Percentiles rank a stretch among this genome's conserved stretches.
phyloP scores from a whole-genome alignment of 441 rosid species.

The Syzygium malaccense region DNA sequence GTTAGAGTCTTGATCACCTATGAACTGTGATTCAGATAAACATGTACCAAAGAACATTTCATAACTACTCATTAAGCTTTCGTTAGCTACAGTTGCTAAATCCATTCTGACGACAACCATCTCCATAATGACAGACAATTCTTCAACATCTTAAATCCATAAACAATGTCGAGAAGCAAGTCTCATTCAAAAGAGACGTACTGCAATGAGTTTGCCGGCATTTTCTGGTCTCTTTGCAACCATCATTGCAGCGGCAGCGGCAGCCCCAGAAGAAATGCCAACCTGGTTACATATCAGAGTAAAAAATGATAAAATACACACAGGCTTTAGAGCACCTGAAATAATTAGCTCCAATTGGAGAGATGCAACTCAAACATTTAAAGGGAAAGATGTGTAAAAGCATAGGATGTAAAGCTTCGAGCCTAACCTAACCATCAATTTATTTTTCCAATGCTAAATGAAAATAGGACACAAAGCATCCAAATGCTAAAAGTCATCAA shows the following conservation, averaged over 20 bases:
- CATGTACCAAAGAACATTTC: background rate
- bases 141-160: background rate
- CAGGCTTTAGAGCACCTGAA: background rate
- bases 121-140: background rate
- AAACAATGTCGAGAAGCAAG: background rate
- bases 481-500: background rate
- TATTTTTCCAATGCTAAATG: background rate
- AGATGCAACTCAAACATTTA: background rate
- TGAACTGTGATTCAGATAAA: background rate
- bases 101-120: background rate
- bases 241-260: constrained; percentile 80
- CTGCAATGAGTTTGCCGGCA: constrained; percentile 81
- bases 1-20: background rate
- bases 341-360: background rate
- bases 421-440: background rate
- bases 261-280: constrained; percentile 96
- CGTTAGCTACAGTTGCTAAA: background rate
- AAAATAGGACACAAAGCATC: background rate
- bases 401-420: background rate
- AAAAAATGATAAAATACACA: background rate
- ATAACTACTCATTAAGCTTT: background rate
- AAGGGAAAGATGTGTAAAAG: background rate
- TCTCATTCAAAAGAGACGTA: constrained; percentile 24
- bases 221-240: constrained; percentile 85
- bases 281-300: constrained; percentile 36